Evolutionary conservation across 73 alveolate species (phyloP), one percentile per base, ranked within the genome.

Genomic region (Paramecium pentaurelia): DNA sequence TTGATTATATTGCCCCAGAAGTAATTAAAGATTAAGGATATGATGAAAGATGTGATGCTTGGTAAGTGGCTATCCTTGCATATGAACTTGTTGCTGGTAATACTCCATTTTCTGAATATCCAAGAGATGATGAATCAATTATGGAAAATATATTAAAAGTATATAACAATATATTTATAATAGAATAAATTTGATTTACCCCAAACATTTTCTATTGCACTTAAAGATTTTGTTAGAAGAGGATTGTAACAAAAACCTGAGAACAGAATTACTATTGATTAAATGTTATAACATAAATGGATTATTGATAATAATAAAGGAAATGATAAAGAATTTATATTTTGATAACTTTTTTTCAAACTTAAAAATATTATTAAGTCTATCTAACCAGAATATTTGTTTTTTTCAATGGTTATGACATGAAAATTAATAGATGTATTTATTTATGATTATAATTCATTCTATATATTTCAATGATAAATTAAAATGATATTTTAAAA

Each of bases 1-100:
- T 96, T 4, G 98, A 96, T 77, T 97, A 97, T 84, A 94, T 97
- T 64, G 99, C 99, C 2, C 99, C 99, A 0, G 99, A 97, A 85
- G 95, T 97, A 68, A 93, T 97, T 16, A 58, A 93, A 32, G 93
- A 94, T 54, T 71, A 91, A 18, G 98, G 97, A 10, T 97, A 97
- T 85, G 98, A 97, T 88, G 95, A 95, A 45, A 92, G 94, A 59
- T 95, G 97, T 59, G 99, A 97, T 88, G 88, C 93, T 3, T 97
- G 99, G 99, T 95, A 97, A 42, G 77, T 97, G 54, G 99, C 98
- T 10, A 94, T 92, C n/a, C 36, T 92, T 3, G 92, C 91, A 27
- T 92, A 71, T 45, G 95, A 92, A 36, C 47, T 92, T 42, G 85
- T 86, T 22, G 90, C 87, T 37, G 95, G 95, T 51, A 36, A 59